These are phyloP conservation scores for Atkinsonella hypoxylon DNA, from an alignment of 2,329 filamentous ascomycete genomes.

Conservation along the genomic window DNA sequence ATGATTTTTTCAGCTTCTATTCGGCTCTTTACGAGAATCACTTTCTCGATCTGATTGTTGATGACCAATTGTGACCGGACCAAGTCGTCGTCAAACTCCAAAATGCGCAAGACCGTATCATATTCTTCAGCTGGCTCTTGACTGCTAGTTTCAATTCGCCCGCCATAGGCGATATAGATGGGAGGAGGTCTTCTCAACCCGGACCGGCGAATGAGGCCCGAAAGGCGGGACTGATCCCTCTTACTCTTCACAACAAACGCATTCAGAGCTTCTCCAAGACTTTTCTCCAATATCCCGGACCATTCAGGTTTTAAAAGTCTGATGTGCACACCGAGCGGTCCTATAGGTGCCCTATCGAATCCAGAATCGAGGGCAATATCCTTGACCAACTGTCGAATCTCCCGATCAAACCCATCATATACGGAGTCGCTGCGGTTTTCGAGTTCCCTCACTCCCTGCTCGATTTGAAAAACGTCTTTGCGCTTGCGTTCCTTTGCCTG, in stretches of 20 bases:
- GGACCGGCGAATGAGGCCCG: conserved; percentile 48
- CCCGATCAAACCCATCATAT: conserved; percentile 51
- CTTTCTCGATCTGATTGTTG: conserved; percentile 70
- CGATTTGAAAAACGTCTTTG: conserved; percentile 40
- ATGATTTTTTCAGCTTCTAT: conserved; percentile 58
- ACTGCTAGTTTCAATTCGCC: conserved; percentile 21
- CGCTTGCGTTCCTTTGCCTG: conserved; percentile 31
- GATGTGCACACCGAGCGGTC: conserved; percentile 71
- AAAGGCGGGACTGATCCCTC: conserved; percentile 59
- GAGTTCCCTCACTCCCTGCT: conserved; percentile 37
- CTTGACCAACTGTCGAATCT: conserved; percentile 50
- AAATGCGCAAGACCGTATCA: conserved; percentile 66
- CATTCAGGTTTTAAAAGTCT: conserved; percentile 68
- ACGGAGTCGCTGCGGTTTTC: conserved; percentile 42
- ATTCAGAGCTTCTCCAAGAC: conserved; percentile 56
- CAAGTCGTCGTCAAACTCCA: conserved; percentile 70
- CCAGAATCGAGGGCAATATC: conserved; percentile 57
- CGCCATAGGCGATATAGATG: conserved; percentile 26
- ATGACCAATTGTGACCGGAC: conserved; percentile 79
- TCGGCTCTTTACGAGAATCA: conserved; percentile 60
- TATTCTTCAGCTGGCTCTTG: conserved; percentile 63
- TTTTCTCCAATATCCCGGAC: conserved; percentile 70
- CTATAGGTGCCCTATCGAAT: conserved; percentile 64
- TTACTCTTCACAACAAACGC: conserved; percentile 75
- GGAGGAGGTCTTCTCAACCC: conserved; percentile 37